These are phyloP conservation scores for Trichoderma atroviride DNA, from an alignment of 2,329 filamentous ascomycete species.

Conservation along the genomic window DNA sequence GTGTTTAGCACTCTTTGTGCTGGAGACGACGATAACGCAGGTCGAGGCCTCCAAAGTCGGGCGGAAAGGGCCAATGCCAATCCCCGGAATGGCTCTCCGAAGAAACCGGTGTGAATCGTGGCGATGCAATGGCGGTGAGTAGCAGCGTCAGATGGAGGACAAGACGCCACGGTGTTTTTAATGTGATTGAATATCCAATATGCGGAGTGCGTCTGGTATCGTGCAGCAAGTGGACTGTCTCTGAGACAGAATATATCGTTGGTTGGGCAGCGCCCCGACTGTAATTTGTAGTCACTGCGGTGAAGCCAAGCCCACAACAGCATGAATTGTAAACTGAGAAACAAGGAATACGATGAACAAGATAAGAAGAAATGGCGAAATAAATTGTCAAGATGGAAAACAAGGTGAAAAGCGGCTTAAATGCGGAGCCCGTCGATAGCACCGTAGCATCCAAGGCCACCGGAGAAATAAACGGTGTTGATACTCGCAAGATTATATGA, in stretches of 20 bases:
- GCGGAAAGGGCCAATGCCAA: background rate
- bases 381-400: background rate
- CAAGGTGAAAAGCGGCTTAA: background rate
- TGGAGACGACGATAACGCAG: background rate
- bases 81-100: background rate
- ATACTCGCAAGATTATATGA: background rate
- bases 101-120: conserved; percentile 4
- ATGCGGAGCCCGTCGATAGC: conserved; percentile 7
- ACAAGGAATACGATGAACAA: background rate
- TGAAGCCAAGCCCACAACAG: background rate
- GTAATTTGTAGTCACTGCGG: background rate
- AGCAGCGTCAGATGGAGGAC: background rate
- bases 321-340: background rate
- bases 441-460: background rate
- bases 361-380: background rate
- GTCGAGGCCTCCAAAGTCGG: background rate
- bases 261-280: conserved; percentile 12
- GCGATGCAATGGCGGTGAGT: conserved; percentile 16
- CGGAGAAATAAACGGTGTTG: background rate
- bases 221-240: background rate
- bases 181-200: background rate
- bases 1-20: background rate
- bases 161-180: background rate
- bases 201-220: background rate
- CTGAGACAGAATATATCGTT: background rate